Evolutionary conservation across 1,284 basidiomycete genomes (phyloP).

Genomic region (Calocybe gambosa): DNA sequence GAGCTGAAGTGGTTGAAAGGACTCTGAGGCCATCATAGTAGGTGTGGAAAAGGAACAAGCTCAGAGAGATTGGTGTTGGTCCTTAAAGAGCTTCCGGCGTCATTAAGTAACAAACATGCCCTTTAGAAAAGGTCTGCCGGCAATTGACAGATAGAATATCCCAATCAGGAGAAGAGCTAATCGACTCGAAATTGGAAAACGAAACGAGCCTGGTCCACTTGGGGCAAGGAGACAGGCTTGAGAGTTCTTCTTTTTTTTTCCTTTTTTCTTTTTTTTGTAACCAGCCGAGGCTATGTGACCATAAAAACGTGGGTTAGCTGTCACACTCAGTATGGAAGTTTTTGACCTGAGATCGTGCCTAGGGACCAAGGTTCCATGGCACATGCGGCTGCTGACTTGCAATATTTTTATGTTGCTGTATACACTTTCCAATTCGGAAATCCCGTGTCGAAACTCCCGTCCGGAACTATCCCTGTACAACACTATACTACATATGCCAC

Average conservation of each 20-base stretch:
- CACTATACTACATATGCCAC: neutral
- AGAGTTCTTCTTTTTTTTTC: too few relatives aligned
- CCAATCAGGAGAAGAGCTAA: slow-evolving; percentile 23
- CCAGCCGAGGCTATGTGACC: slow-evolving; percentile 25
- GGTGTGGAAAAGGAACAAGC: slow-evolving; percentile 37
- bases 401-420: slow-evolving; percentile 22
- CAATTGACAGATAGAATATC: slow-evolving; percentile 28
- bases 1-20: slow-evolving; percentile 45
- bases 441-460: slow-evolving; percentile 23
- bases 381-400: slow-evolving; percentile 23
- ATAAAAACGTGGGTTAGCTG: slow-evolving; percentile 11
- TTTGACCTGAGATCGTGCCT: slow-evolving; percentile 22
- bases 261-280: slow-evolving; percentile 20
- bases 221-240: slow-evolving; percentile 2
- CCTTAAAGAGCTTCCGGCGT: slow-evolving; percentile 40
- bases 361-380: slow-evolving; percentile 25
- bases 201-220: slow-evolving; percentile 21
- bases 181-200: slow-evolving; percentile 14
- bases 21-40: slow-evolving; percentile 37
- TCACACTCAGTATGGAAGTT: slow-evolving; percentile 16
- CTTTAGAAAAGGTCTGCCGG: slow-evolving; percentile 27
- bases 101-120: slow-evolving; percentile 38
- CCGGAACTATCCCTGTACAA: slow-evolving; percentile 29
- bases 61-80: slow-evolving; percentile 31
- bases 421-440: slow-evolving; percentile 23